Evolutionary conservation across 371 early-diverging fungal genomes (phyloP), one percentile per base, ranked within the genome.

Genomic region (Blakeslea trispora): DNA sequence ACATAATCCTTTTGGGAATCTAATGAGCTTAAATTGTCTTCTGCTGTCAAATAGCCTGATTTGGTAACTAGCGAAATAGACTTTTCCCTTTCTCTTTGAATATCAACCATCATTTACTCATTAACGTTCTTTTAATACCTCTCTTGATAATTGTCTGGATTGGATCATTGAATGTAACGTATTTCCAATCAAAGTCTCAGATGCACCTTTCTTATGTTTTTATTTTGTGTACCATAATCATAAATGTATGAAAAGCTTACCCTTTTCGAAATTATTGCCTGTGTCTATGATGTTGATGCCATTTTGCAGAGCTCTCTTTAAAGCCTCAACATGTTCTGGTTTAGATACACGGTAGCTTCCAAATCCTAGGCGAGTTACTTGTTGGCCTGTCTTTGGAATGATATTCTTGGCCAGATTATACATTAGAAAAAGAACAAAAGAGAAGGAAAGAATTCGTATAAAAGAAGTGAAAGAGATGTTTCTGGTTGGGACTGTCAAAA

Each of bases 271-370:
- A 63, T 90, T 89, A 34, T 79, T 66, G 52, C 86, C 83, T 6
- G 90, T 89, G 60, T 92, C 92, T 35, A 92, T 79, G 28, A 90
- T 79, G 53, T 89, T 89, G 21, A 90, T 74, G 17, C 91, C 91
- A 10, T 69, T 57, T 48, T 72, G 55, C 8, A 89, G 55, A 6
- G 91, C 90, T 21, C 66, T 46, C 5, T 63, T 52, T 2, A 92
- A 54, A 1, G 90, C 90, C n/a, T 66, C 58, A 0, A 55, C 71
- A 54, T 86, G 86, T 4, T 34, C 45, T 1, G 61, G 58, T 2
- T 59, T 41, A 17, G 75, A 75, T 18, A 73, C 63, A 28, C 88
- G 69, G 50, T 84, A 86, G 3, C 78, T 78, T 13, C 88, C 88
- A 64, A 87, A 85, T 0, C 88, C 88, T 17, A 87, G 45, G n/a